phyloP scores from a whole-genome alignment of 1,284 basidiomycete genomes.

The Ceratobasidium sp. region DNA sequence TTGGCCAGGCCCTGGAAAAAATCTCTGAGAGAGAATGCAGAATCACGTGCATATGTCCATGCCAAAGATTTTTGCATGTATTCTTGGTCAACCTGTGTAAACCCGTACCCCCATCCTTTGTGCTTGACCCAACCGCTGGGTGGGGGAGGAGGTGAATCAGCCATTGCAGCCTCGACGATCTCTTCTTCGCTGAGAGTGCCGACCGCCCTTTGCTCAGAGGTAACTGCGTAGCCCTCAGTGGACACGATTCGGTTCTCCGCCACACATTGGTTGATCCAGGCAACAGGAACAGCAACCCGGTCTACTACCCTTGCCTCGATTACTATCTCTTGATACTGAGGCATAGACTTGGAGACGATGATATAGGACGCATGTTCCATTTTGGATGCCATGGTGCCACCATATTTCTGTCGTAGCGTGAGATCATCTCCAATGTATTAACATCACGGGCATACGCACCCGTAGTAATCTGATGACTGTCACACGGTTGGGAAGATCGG shows the following conservation, averaged over 20 bases:
- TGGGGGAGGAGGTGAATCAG: constrained; percentile 12
- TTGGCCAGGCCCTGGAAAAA: constrained; percentile 3
- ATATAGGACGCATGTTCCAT: constrained; percentile 28
- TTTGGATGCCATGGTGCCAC: constrained; percentile 8
- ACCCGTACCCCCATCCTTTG: background rate
- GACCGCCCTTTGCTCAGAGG: background rate
- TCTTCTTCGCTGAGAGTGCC: constrained; percentile 13
- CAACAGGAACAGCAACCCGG: constrained; percentile 33
- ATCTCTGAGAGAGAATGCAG: background rate
- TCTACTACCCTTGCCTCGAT: constrained; percentile 8
- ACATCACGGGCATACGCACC: background rate
- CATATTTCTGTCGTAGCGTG: constrained; percentile 19
- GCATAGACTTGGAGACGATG: constrained; percentile 28
- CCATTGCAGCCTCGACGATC: constrained; percentile 9
- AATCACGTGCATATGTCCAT: constrained; percentile 22
- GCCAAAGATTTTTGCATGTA: constrained; percentile 16
- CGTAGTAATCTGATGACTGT: constrained; percentile 12
- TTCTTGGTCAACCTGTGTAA: constrained; percentile 10
- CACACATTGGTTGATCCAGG: constrained; percentile 31
- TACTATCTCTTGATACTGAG: constrained; percentile 28
- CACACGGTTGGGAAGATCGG: constrained; percentile 32
- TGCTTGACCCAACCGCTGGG: background rate
- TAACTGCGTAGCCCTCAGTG: constrained; percentile 23
- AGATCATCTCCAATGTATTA: background rate
- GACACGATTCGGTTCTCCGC: background rate